Evolutionary conservation across 345 rosid genomes (phyloP), one percentile per base, ranked within the genome.

Genomic region (Garcia nutans): DNA sequence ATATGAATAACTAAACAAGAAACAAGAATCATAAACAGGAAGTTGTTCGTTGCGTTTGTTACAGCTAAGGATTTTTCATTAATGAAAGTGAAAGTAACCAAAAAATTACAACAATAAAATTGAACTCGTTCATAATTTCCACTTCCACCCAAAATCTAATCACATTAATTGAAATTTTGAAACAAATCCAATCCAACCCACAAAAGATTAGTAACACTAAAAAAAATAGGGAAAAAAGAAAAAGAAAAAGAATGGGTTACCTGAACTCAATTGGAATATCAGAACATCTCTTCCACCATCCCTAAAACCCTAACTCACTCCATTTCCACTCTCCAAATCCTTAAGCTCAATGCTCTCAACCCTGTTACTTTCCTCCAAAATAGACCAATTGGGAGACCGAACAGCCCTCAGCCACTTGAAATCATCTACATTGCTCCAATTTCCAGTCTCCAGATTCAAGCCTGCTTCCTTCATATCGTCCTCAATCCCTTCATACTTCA

Each of bases 371-470:
- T 81, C 87, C 15, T 89, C 97, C 73, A 93, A 74, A 72, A 90
- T 70, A 1, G 88, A 90, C 98, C 98, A 93, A 70, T 89, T 93
- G 0, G 97, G 98, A 0, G 96, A 89, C 66, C 89, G 92, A 26
- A 88, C 84, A 15, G 96, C 97, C 83, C 89, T 87, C 70, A 95
- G 59, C 97, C 99, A 95, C 88, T 85, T 82, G 77, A 95, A 95
- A 84, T 95, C 97, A 86, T 93, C 97, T 17, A 91, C 97, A 84
- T 84, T 87, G 63, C 74, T 78, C 99, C 97, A 91, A 69, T 84
- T 89, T 58, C 77, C 85, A 0, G 84, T 88, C 85, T 95, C 99
- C 77, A 86, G 90, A 19, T 66, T 86, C 79, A 95, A 77, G 17
- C 86, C 89, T 0, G 96, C 94, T 16, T 42, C 82, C 81, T 73